phyloP scores from a whole-genome alignment of 495 filamentous ascomycete genomes.

The Pseudoneurospora amorphoporcata region DNA sequence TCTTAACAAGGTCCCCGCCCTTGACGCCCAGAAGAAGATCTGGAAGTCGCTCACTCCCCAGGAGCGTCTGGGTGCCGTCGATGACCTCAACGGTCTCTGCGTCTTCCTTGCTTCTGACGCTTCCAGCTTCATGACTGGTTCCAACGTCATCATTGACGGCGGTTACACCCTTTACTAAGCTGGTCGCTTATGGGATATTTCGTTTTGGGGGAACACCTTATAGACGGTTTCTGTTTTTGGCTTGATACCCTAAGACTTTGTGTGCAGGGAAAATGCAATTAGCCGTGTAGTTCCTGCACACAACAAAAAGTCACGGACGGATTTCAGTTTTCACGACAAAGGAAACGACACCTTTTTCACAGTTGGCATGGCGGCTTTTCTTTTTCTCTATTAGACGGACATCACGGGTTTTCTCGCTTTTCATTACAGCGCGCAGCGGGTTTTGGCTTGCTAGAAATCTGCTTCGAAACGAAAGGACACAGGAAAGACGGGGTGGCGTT shows the following conservation, averaged over 20 bases:
- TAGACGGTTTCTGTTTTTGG: background rate
- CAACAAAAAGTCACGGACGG: background rate
- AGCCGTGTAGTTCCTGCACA: background rate
- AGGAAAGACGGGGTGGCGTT: background rate
- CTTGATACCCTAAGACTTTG: background rate
- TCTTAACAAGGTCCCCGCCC: slow-evolving; percentile 59
- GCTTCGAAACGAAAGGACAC: background rate
- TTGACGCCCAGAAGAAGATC: slow-evolving; percentile 67
- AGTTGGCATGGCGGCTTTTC: background rate
- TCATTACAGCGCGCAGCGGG: background rate
- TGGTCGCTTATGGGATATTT: background rate
- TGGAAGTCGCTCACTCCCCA: slow-evolving; percentile 70
- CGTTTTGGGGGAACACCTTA: background rate
- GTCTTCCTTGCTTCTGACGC: slow-evolving; percentile 69
- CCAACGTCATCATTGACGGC: slow-evolving; percentile 66
- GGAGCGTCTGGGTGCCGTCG: slow-evolving; percentile 57
- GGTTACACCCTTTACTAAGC: slow-evolving; percentile 40
- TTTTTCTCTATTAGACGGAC: background rate
- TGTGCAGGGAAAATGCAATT: background rate
- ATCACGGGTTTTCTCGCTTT: background rate
- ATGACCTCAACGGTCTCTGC: slow-evolving; percentile 70
- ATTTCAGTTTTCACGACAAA: background rate
- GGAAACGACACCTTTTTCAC: background rate
- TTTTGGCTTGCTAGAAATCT: background rate
- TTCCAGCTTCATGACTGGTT: slow-evolving; percentile 67